Conservation (phyloP, 768 basidiomycete species). For the Tremella fuciformis region DNA sequence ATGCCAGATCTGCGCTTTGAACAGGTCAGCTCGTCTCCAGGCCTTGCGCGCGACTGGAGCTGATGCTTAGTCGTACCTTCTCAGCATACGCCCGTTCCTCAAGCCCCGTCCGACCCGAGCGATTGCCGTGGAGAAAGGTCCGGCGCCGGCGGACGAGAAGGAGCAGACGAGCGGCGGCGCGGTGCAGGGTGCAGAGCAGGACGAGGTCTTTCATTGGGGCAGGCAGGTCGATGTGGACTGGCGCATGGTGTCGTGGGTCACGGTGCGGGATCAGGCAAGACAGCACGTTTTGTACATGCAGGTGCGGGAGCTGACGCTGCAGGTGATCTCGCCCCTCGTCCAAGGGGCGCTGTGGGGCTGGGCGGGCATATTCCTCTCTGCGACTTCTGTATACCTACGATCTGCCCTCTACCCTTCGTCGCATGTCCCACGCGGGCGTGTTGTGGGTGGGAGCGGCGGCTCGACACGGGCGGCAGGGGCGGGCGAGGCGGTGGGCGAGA, state of each 20-base stretch:
- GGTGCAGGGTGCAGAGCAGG: slow-evolving; percentile 33
- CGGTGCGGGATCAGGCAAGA: slow-evolving; percentile 47
- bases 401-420: slow-evolving; percentile 40
- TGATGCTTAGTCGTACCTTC: slow-evolving; percentile 45
- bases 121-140: slow-evolving; percentile 20
- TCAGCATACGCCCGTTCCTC: slow-evolving; percentile 49
- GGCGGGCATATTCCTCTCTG: slow-evolving; percentile 35
- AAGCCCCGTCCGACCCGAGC: slow-evolving; percentile 29
- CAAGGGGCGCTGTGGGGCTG: slow-evolving; percentile 51
- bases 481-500: slow-evolving; percentile 36
- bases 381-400: slow-evolving; percentile 28
- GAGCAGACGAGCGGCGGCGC: slow-evolving; percentile 17
- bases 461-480: slow-evolving; percentile 25
- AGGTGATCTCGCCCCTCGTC: slow-evolving; percentile 48
- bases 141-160: slow-evolving; percentile 9
- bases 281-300: neutral
- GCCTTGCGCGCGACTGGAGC: neutral
- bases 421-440: slow-evolving; percentile 34
- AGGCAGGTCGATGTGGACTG: slow-evolving; percentile 48
- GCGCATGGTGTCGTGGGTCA: slow-evolving; percentile 44
- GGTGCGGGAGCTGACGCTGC: neutral
- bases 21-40: slow-evolving; percentile 33
- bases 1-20: slow-evolving; percentile 50
- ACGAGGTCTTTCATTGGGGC: slow-evolving; percentile 50
- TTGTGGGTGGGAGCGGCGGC: slow-evolving; percentile 39